Conservation (phyloP, 2,329 filamentous ascomycete species). For the Aspergillus pseudoviridinutans region DNA sequence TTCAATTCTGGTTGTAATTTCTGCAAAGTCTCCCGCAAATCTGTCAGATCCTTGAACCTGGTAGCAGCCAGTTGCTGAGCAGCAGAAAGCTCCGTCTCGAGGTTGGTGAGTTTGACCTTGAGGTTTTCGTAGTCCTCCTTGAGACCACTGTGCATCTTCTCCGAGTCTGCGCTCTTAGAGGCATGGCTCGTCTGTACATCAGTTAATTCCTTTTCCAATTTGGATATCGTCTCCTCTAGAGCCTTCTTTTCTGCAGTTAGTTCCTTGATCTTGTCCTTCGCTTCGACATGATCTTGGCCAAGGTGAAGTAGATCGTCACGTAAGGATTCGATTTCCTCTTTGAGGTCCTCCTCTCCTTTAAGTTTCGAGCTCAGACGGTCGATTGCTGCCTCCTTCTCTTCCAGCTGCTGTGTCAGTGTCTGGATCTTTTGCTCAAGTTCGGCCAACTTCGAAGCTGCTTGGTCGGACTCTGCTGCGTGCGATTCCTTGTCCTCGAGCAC, state of each 20-base stretch:
- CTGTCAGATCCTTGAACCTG: slow-evolving; percentile 81
- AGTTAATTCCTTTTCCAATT: slow-evolving; percentile 67
- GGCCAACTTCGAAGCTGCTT: slow-evolving; percentile 14
- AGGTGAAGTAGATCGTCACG: slow-evolving; percentile 74
- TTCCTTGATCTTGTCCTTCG: slow-evolving; percentile 69
- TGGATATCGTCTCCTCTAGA: slow-evolving; percentile 60
- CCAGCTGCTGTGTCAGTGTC: slow-evolving; percentile 31
- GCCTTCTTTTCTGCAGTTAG: slow-evolving; percentile 65
- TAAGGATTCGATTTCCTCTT: slow-evolving; percentile 81
- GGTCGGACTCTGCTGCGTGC: slow-evolving; percentile 32
- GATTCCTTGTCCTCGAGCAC: slow-evolving; percentile 12
- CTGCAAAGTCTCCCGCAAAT: slow-evolving; percentile 72
- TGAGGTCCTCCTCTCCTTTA: slow-evolving; percentile 71
- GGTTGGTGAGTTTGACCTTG: slow-evolving; percentile 62
- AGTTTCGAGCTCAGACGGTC: slow-evolving; percentile 66
- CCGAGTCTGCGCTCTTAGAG: slow-evolving; percentile 44
- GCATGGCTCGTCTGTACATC: slow-evolving; percentile 49
- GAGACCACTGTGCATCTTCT: slow-evolving; percentile 52
- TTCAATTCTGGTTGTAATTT: slow-evolving; percentile 85
- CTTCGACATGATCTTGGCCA: slow-evolving; percentile 78
- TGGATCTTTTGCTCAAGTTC: slow-evolving; percentile 37
- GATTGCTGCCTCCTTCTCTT: slow-evolving; percentile 67
- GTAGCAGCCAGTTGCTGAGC: slow-evolving; percentile 82
- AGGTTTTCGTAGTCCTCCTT: slow-evolving; percentile 66
- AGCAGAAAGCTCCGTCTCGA: slow-evolving; percentile 81